phyloP scores from a whole-genome alignment of 2,329 filamentous ascomycete genomes.

The Aspergillus carbonarius region DNA sequence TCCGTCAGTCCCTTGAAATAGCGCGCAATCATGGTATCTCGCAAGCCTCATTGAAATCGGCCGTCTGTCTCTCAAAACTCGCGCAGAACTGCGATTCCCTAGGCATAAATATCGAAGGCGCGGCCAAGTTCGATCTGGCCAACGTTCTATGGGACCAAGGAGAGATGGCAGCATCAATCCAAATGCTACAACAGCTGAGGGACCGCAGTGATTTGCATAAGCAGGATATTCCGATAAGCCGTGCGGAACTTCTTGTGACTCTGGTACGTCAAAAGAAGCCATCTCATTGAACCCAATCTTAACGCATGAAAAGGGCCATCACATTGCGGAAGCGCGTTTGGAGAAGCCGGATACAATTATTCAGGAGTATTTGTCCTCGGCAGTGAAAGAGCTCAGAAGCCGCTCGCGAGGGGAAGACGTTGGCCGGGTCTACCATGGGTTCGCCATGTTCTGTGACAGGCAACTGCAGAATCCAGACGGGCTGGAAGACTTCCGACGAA shows the following conservation, averaged over 20 bases:
- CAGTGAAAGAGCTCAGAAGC: constrained; percentile 75
- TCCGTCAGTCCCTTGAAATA: constrained; percentile 71
- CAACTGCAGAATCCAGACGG: constrained; percentile 86
- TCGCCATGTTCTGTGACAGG: constrained; percentile 91
- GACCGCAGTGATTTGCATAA: constrained; percentile 60
- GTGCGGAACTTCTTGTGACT: constrained; percentile 79
- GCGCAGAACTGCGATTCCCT: constrained; percentile 66
- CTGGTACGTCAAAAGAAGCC: constrained; percentile 51
- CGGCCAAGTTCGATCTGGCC: constrained; percentile 77
- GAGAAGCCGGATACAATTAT: constrained; percentile 92
- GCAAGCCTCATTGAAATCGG: constrained; percentile 83
- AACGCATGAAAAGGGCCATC: constrained; percentile 61
- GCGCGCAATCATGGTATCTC: constrained; percentile 77
- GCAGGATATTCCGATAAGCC: constrained; percentile 70
- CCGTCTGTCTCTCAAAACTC: constrained; percentile 78
- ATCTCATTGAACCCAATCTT: not conserved
- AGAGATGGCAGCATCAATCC: constrained; percentile 83
- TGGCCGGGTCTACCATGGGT: constrained; percentile 88
- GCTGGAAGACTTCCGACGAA: constrained; percentile 77
- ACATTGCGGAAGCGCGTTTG: constrained; percentile 83
- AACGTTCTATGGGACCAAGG: constrained; percentile 93
- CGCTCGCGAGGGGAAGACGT: constrained; percentile 68
- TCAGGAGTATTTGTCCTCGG: constrained; percentile 77
- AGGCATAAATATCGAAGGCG: constrained; percentile 75
- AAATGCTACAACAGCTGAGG: constrained; percentile 76